Percentiles rank a stretch among this genome's conserved stretches.
Evolutionary conservation across 1,284 basidiomycete genomes (phyloP).

Genomic region (Ceratobasidium sp.): DNA sequence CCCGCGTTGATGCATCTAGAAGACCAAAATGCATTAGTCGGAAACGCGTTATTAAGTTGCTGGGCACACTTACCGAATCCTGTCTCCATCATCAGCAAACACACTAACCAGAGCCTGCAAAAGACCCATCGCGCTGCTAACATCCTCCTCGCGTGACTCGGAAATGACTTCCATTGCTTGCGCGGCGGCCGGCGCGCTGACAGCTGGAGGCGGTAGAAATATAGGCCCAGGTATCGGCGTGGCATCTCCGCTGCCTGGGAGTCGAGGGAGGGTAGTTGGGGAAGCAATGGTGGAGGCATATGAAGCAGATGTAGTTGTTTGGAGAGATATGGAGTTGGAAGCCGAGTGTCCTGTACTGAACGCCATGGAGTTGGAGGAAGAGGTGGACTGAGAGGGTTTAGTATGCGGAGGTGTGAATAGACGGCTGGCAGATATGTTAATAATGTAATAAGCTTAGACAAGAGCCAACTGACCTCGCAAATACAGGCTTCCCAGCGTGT

Average conservation of each 20-base stretch:
- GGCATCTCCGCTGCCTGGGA: conserved; percentile 33
- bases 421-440: conserved; percentile 57
- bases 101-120: conserved; percentile 96
- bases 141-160: conserved; percentile 60
- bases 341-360: conserved; percentile 8
- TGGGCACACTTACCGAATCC: conserved; percentile 63
- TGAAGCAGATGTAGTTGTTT: conserved; percentile 47
- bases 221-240: conserved; percentile 26
- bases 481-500: conserved; percentile 94
- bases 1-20: conserved; percentile 75
- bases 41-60: not conserved
- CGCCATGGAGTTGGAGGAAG: conserved; percentile 46
- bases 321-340: conserved; percentile 52
- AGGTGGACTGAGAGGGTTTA: conserved; percentile 50
- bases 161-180: not conserved
- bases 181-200: not conserved
- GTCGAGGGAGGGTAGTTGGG: conserved; percentile 20
- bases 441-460: conserved; percentile 22
- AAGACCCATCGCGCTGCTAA: conserved; percentile 87
- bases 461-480: conserved; percentile 68
- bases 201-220: conserved; percentile 11
- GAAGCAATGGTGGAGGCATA: conserved; percentile 3
- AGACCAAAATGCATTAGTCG: conserved; percentile 44
- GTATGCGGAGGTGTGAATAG: conserved; percentile 50
- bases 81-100: conserved; percentile 86